These are phyloP conservation scores for Leptographium radiaticola DNA, from an alignment of 2,329 filamentous ascomycete species.

Conservation along the genomic window DNA sequence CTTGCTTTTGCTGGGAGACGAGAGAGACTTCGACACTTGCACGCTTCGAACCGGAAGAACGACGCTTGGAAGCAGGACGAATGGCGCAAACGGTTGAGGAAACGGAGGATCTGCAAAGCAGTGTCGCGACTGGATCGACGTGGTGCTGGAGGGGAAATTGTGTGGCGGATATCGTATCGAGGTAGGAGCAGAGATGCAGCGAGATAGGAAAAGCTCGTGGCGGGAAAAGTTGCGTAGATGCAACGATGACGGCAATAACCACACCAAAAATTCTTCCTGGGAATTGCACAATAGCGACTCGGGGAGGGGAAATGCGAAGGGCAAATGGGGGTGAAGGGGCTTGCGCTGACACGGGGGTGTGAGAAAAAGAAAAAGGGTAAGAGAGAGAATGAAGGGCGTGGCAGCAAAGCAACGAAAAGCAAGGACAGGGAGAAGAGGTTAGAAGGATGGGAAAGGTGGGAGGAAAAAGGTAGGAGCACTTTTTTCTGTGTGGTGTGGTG, in stretches of 20 bases:
- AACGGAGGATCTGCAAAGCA: not conserved
- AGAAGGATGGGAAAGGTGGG: not conserved
- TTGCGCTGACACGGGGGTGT: not conserved
- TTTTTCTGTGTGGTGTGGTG: constrained; percentile 1
- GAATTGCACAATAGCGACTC: constrained; percentile 5
- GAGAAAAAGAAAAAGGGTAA: constrained; percentile 1
- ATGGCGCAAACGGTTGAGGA: not conserved
- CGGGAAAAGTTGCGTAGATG: not conserved
- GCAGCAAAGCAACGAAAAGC: constrained; percentile 3
- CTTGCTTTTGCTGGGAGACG: not conserved
- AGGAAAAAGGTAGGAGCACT: constrained; percentile 1
- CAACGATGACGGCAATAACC: constrained; percentile 4
- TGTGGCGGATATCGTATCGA: not conserved
- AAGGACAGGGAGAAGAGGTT: not conserved
- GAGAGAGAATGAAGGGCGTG: constrained; percentile 3
- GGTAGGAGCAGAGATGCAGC: not conserved
- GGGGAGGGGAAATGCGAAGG: constrained; percentile 2
- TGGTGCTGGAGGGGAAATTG: not conserved
- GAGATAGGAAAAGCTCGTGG: not conserved
- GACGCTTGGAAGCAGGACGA: not conserved
- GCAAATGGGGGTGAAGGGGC: not conserved
- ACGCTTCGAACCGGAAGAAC: not conserved
- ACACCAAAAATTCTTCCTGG: constrained; percentile 3
- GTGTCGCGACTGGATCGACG: not conserved
- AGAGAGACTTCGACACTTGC: not conserved